These are phyloP conservation scores for Macrolepiota albuminosa DNA, from an alignment of 768 basidiomycete species.

Conservation along the genomic window DNA sequence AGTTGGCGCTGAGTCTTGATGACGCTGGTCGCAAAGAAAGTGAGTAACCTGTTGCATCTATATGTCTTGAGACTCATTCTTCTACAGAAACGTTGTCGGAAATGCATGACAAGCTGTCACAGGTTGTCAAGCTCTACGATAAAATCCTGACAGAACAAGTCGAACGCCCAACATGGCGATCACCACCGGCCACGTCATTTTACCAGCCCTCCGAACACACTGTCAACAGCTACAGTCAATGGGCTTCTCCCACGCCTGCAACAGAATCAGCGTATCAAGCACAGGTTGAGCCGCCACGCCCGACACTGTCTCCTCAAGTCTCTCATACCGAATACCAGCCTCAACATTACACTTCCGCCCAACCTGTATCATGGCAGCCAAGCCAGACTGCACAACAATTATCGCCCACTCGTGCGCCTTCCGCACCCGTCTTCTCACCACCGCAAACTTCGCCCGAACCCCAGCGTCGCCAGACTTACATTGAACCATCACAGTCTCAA, in stretches of 20 bases:
- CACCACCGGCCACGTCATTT: slow-evolving; percentile 25
- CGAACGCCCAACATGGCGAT: slow-evolving; percentile 63
- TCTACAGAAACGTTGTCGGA: slow-evolving; percentile 75
- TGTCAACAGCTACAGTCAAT: slow-evolving; percentile 28
- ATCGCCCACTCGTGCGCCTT: slow-evolving; percentile 7
- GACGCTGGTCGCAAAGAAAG: slow-evolving; percentile 85
- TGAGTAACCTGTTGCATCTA: slow-evolving; percentile 23
- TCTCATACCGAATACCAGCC: slow-evolving; percentile 14
- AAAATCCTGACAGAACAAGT: slow-evolving; percentile 82
- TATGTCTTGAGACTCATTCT: neutral
- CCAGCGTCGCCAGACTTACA: slow-evolving; percentile 8
- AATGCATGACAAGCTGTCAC: slow-evolving; percentile 92
- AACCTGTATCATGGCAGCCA: slow-evolving; percentile 17
- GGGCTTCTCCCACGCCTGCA: slow-evolving; percentile 22
- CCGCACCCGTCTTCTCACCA: slow-evolving; percentile 13
- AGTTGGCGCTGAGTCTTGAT: slow-evolving; percentile 78
- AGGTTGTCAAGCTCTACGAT: slow-evolving; percentile 91
- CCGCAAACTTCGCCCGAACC: slow-evolving; percentile 14
- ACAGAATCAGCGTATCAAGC: slow-evolving; percentile 6
- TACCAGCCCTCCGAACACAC: slow-evolving; percentile 27
- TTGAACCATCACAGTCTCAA: slow-evolving; percentile 20
- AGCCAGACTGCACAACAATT: slow-evolving; percentile 8
- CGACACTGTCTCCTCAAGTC: slow-evolving; percentile 19
- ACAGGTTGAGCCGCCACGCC: slow-evolving; percentile 8
- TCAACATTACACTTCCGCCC: slow-evolving; percentile 5